A percentile compares a stretch with the other conserved stretches of the same genome.
These are phyloP conservation scores for Conoideocrella luteorostrata DNA, from an alignment of 2,329 filamentous ascomycete species.

Conservation along the genomic window DNA sequence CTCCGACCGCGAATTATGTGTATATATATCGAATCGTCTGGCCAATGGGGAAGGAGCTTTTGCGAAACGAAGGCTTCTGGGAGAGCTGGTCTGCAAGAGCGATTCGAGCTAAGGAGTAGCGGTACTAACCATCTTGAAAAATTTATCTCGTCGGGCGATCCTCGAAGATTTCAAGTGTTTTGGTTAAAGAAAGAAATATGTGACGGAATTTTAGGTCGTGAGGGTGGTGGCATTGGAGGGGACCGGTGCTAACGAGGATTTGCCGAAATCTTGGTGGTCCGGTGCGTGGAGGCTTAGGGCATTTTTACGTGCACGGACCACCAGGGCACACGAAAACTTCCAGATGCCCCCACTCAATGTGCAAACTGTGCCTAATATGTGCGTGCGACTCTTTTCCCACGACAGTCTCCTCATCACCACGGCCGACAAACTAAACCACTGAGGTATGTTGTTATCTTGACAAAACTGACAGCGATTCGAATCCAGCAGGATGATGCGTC, in stretches of 20 bases:
- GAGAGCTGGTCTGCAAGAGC: not conserved
- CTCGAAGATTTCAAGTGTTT: constrained; percentile 52
- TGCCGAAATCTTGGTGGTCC: constrained; percentile 27
- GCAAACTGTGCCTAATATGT: constrained; percentile 5
- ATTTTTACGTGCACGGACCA: constrained; percentile 38
- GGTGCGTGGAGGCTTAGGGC: constrained; percentile 34
- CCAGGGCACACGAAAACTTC: constrained; percentile 29
- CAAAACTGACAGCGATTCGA: constrained; percentile 23
- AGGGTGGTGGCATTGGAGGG: constrained; percentile 22
- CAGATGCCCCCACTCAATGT: constrained; percentile 9
- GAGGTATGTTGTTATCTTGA: constrained; percentile 38
- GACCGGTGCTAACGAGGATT: constrained; percentile 25
- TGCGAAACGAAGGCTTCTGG: not conserved
- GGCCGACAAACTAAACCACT: constrained; percentile 7
- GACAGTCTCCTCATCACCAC: not conserved
- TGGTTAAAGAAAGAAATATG: constrained; percentile 20
- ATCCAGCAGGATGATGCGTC: constrained; percentile 35
- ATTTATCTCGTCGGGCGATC: constrained; percentile 56
- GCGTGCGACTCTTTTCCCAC: constrained; percentile 9
- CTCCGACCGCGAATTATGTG: not conserved
- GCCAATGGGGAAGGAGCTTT: not conserved
- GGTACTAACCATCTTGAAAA: constrained; percentile 54
- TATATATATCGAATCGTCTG: not conserved
- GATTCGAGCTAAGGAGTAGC: not conserved
- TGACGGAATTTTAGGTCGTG: constrained; percentile 23